These are phyloP conservation scores for Suillus decipiens DNA, from an alignment of 768 basidiomycete genomes.

Conservation along the genomic window DNA sequence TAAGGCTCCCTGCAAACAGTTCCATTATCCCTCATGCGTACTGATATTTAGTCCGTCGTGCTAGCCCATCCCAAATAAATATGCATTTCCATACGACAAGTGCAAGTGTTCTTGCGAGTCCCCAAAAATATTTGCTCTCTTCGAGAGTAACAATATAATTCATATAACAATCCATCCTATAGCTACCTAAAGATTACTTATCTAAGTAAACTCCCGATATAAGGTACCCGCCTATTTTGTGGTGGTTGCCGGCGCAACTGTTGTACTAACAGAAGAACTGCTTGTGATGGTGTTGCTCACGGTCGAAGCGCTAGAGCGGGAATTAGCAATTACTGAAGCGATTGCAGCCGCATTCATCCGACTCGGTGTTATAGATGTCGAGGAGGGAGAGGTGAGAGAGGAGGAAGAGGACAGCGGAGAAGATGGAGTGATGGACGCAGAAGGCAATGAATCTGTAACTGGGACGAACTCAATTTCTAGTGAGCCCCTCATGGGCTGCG, in stretches of 20 bases:
- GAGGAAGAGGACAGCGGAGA: neutral
- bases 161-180: neutral
- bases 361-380: slow-evolving; percentile 10
- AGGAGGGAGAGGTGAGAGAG: slow-evolving; percentile 1
- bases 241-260: neutral
- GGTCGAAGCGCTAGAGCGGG: neutral
- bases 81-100: neutral
- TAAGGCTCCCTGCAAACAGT: neutral
- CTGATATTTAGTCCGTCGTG: neutral
- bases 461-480: slow-evolving; percentile 27
- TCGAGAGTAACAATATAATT: neutral
- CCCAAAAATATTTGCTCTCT: neutral
- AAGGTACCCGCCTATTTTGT: neutral
- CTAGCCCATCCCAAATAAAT: neutral
- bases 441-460: slow-evolving; percentile 5
- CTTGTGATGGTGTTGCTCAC: slow-evolving; percentile 6
- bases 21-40: neutral
- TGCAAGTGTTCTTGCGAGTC: neutral
- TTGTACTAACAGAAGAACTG: slow-evolving; percentile 19
- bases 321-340: slow-evolving; percentile 24
- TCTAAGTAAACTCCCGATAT: neutral
- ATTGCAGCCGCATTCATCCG: slow-evolving; percentile 18
- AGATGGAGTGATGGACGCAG: neutral
- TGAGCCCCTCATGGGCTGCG: slow-evolving; percentile 13
- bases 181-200: neutral